These are phyloP conservation scores for Plasmodium blacklocki DNA, from an alignment of 169 alveolate genomes.

Conservation along the genomic window DNA sequence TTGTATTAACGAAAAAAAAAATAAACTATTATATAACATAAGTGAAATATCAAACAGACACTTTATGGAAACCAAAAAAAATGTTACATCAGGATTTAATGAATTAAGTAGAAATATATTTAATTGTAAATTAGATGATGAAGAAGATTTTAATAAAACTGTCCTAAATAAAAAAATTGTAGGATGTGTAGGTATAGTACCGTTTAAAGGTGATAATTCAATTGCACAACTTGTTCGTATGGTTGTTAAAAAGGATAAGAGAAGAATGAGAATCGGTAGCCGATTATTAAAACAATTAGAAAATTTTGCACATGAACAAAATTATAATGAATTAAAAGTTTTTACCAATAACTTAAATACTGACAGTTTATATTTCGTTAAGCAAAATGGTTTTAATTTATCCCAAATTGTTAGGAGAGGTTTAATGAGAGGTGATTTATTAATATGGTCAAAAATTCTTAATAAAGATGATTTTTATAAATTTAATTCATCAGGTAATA, in stretches of 20 bases:
- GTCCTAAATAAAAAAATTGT: conserved; percentile 78
- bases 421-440: conserved; percentile 91
- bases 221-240: conserved; percentile 90
- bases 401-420: conserved; percentile 91
- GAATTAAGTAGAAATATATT: conserved; percentile 47
- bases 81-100: conserved; percentile 31
- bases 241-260: conserved; percentile 88
- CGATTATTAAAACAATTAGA: conserved; percentile 90
- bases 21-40: conserved; percentile 16
- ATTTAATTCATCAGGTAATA: conserved; percentile 73
- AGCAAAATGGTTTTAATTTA: conserved; percentile 89
- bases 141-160: conserved; percentile 42
- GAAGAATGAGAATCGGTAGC: conserved; percentile 92
- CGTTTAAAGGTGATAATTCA: conserved; percentile 85
- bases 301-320: conserved; percentile 88
- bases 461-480: conserved; percentile 80
- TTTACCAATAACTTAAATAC: conserved; percentile 91
- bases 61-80: conserved; percentile 17
- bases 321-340: conserved; percentile 89
- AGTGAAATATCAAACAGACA: conserved; percentile 27
- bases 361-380: conserved; percentile 88
- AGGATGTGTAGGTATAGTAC: conserved; percentile 91
- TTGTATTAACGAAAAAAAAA: conserved; percentile 10
- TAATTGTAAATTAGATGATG: conserved; percentile 18
- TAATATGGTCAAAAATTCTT: conserved; percentile 88